Evolutionary conservation across 2,329 filamentous ascomycete genomes (phyloP), one percentile per base, ranked within the genome.

Genomic region (Cladophialophora exuberans): DNA sequence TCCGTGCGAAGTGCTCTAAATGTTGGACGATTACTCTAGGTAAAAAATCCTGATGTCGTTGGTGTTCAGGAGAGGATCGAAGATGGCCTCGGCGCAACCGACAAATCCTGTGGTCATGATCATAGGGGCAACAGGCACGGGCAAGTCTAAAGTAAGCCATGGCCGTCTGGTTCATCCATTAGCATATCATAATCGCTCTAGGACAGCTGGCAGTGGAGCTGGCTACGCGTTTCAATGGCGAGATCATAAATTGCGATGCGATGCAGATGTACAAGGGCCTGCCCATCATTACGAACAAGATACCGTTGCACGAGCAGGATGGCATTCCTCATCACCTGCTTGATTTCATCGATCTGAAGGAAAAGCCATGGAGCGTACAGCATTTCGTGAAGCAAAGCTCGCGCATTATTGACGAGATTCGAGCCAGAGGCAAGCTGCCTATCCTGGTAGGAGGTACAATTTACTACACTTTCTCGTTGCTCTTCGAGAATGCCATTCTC

Each of bases 201-300:
- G 61, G 3, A 64, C 64, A 96, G 91, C 82, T 97, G 62, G 94
- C 94, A 6, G 87, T 99, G 35, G 90, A 96, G 60, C 76, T 99
- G 47, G 94, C 95, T 1, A 80, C 80, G 36, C 83, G 81, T 18
- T 92, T 91, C 73, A 86, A 94, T 71, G 94, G 95, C 67, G 94
- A 99, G 72, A 83, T 99, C 48, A 91, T 99, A 74, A 99, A 99
- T 69, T 90, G 90, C 42, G 94, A 99, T 78, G 94, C 94, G 33
- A 96, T 99, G 91, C 94, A 99, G 70, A 85, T 99, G 74, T 99
- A 99, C 71, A 82, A 83, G 49, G 94, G 94, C 2, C 77, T 99
- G 38, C 91, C 94, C 4, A 87, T 97, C 61, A 93, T 97, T 64
- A 99, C 94, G 22, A 99, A 99, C 72, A 96, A 97, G 70, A 88